Base-by-base conservation (phyloP, 2,329 filamentous ascomycete species). In the Fusarium sarcochroum region DNA sequence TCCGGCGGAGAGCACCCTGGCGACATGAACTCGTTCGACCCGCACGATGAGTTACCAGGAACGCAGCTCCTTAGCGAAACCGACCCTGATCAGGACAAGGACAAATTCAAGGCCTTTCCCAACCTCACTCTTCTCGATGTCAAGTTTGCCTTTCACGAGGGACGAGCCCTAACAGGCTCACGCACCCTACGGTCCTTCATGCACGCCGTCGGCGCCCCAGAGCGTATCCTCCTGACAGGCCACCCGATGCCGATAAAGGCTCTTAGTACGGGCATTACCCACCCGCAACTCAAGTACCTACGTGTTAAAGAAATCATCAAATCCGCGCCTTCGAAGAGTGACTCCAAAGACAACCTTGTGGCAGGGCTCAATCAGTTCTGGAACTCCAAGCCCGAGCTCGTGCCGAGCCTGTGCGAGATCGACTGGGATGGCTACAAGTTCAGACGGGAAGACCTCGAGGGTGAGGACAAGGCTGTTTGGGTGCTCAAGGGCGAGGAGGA, bases 351-450 rank as follows among this genome's bases (percentile, higher is more conserved):
- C 13, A 37, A 32, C 4, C 60, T 68, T 2, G 15, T 66, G 7
- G 25, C 17, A 2, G 40, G 34, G 1, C 42, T 68, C 21, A 68
- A 69, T 4, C 15, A 18, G 3, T 61, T 68, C 38, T 69, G 66
- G 65, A 40, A 23, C 10, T 25, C 8, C 8, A 57, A 52, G 17
- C 49, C 51, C 2, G 34, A 23, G 6, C 20, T 57, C 5, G 55
- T 62, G 4, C 66, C 66, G 4, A 69, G 69, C 15, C 35, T 68
- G 2, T n/a, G 23, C 18, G 66, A 44, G 17, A 53, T 68, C 11
- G 66, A 69, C 18, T 62, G 66, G 55, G 66, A 68, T 14, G 60
- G 66, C 38, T 68, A 69, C 38, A 50, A 42, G 7, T 69, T 68
- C n/a, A 45, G 58, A n/a, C 46, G 65, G 6, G 17, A 66, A 21